Conservation (phyloP, 1,139 yeast species). For the Magnusiomyces paraingens region DNA sequence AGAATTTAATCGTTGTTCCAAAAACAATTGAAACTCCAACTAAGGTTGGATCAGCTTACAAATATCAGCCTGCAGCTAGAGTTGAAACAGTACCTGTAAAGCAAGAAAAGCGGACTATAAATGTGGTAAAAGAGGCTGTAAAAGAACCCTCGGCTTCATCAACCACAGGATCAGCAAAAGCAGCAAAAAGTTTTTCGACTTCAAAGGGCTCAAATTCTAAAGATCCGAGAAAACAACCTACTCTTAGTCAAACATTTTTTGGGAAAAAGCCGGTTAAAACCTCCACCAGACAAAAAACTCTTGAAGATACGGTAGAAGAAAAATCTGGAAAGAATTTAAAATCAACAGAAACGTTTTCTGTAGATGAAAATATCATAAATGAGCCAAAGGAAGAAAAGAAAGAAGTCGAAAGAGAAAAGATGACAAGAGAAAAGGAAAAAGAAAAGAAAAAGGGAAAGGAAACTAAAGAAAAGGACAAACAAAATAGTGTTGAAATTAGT, state of each 20-base stretch:
- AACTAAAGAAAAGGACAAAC: conserved; percentile 4
- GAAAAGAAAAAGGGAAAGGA: conserved; percentile 4
- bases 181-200: not conserved
- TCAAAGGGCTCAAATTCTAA: not conserved
- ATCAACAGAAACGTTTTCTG: not conserved
- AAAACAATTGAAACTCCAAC: not conserved
- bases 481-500: not conserved
- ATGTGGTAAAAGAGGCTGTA: not conserved
- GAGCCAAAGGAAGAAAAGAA: not conserved
- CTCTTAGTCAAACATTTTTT: conserved; percentile 3
- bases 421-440: not conserved
- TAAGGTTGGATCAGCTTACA: not conserved
- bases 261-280: not conserved
- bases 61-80: not conserved
- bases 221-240: not conserved
- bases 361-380: not conserved
- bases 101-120: not conserved
- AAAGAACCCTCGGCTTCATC: not conserved
- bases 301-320: no score
- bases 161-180: not conserved
- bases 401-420: not conserved
- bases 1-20: not conserved
- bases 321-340: not conserved
- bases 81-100: conserved; percentile 4
- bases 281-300: not conserved